A percentile compares a stretch with the other conserved stretches of the same genome.
These are phyloP conservation scores for Fusarium falciforme DNA, from an alignment of 2,329 filamentous ascomycete species.

Conservation along the genomic window DNA sequence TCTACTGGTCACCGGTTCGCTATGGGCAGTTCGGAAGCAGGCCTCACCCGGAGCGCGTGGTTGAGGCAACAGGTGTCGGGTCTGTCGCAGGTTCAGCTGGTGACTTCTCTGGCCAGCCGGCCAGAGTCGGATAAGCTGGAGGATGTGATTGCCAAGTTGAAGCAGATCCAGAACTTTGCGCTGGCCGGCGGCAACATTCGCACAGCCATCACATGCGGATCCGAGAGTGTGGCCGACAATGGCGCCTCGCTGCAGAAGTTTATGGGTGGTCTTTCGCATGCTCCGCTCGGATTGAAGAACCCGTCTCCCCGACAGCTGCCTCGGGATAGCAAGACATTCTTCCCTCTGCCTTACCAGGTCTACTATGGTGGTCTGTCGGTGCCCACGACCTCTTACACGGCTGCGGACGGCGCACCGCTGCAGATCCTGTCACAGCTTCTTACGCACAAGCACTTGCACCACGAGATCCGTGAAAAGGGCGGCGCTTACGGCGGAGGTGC, in stretches of 20 bases:
- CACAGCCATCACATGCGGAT: constrained; percentile 86
- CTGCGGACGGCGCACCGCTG: constrained; percentile 79
- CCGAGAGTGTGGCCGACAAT: constrained; percentile 77
- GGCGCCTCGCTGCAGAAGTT: constrained; percentile 78
- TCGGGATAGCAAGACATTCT: constrained; percentile 80
- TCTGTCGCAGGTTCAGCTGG: constrained; percentile 88
- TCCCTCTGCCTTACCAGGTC: constrained; percentile 95
- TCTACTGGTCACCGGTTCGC: constrained; percentile 91
- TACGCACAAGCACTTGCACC: constrained; percentile 96
- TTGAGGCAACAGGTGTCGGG: constrained; percentile 88
- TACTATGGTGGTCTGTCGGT: constrained; percentile 90
- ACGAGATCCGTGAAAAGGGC: constrained; percentile 97
- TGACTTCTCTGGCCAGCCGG: constrained; percentile 81
- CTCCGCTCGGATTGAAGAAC: constrained; percentile 54
- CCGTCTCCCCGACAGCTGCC: constrained; percentile 50
- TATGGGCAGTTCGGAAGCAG: constrained; percentile 83
- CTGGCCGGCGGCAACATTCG: constrained; percentile 78
- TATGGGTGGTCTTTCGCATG: constrained; percentile 56
- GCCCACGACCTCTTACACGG: constrained; percentile 85
- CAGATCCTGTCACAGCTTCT: constrained; percentile 91
- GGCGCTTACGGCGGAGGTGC: constrained; percentile 96
- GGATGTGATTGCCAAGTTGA: constrained; percentile 84
- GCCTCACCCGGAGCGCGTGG: constrained; percentile 77
- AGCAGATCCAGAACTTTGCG: constrained; percentile 83
- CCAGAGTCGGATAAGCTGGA: constrained; percentile 75